Base-by-base conservation (phyloP, 768 basidiomycete species). In the Tulasnella sp. region DNA sequence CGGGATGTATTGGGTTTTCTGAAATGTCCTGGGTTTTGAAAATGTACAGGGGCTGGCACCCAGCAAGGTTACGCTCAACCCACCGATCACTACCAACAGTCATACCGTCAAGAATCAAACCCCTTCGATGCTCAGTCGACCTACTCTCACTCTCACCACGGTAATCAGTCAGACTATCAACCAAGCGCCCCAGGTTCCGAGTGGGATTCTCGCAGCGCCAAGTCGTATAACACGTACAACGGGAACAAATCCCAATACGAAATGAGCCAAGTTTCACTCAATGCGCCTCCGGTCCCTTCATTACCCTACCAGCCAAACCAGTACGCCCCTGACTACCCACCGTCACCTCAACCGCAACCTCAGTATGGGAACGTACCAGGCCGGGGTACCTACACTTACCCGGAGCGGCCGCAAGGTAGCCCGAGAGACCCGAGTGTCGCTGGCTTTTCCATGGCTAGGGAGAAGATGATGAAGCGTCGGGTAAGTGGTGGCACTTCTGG, bases 401-500 rank as follows among this genome's bases (percentile, higher is more conserved):
- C 70, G 16, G 66, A 59, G 32, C 22, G 67, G 34, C 52, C 47
- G 3, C 29, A 36, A 35, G 35, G 39, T 44, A 32, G 72, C 44
- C 42, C 47, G 47, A 52, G 37, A 42, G 39, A 69, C 59, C 81
- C 72, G 37, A 34, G 29, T 67, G 16, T 78, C 62, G 81, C 82
- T 26, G 90, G 89, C 17, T 93, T 88, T 80, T 86, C 87, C 32
- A 82, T 83, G 52, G 89, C 89, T 59, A 83, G 87, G 75, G 91
- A 94, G 74, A 90, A 91, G 79, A 86, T 93, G 80, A 87, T 94
- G 87, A 91, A 89, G 78, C 87, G 89, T 52, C 84, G 91, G 29
- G 77, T 78, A 59, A 47, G 77, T 75, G 62, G 66, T 75, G 64
- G 72, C 14, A n/a, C 36, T 70, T 62, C 34, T 32, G 44, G 32